phyloP scores from a whole-genome alignment of 371 early-diverging fungal species.

The Batkoa obscura region DNA sequence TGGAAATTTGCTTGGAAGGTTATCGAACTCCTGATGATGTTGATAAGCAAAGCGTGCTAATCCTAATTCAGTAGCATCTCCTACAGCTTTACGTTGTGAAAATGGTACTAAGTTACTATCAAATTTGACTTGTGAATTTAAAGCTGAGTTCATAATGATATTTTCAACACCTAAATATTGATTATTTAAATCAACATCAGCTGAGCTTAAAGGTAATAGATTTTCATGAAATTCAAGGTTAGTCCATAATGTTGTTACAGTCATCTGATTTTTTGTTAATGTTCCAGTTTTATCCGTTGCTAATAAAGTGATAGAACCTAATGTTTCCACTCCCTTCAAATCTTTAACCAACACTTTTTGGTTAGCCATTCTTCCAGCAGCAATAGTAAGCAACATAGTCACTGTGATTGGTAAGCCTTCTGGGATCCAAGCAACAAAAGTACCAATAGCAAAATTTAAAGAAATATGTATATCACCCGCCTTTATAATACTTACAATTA shows the following conservation, averaged over 20 bases:
- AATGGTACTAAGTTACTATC: constrained; percentile 70
- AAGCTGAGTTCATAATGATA: constrained; percentile 37
- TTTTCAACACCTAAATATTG: constrained; percentile 37
- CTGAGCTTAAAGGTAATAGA: constrained; percentile 27
- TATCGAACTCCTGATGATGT: constrained; percentile 40
- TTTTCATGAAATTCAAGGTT: constrained; percentile 23
- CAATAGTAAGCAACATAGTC: constrained; percentile 71
- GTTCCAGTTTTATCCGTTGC: constrained; percentile 95
- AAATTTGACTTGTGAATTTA: constrained; percentile 71
- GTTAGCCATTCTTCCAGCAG: constrained; percentile 81
- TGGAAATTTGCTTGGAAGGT: constrained; percentile 30
- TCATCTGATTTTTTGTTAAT: constrained; percentile 74
- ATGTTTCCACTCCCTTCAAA: constrained; percentile 81
- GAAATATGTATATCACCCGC: constrained; percentile 24
- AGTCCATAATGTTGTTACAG: constrained; percentile 41
- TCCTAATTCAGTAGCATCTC: constrained; percentile 88
- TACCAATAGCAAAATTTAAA: constrained; percentile 45
- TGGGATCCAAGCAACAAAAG: constrained; percentile 42
- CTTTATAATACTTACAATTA: constrained; percentile 28
- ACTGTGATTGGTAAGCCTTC: constrained; percentile 63
- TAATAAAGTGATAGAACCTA: constrained; percentile 88
- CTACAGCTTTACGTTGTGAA: constrained; percentile 44
- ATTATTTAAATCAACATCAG: constrained; percentile 47
- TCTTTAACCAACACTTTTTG: constrained; percentile 85
- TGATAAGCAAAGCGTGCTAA: constrained; percentile 55